phyloP scores from a whole-genome alignment of 2,329 filamentous ascomycete species.

The Colletotrichum sidae region DNA sequence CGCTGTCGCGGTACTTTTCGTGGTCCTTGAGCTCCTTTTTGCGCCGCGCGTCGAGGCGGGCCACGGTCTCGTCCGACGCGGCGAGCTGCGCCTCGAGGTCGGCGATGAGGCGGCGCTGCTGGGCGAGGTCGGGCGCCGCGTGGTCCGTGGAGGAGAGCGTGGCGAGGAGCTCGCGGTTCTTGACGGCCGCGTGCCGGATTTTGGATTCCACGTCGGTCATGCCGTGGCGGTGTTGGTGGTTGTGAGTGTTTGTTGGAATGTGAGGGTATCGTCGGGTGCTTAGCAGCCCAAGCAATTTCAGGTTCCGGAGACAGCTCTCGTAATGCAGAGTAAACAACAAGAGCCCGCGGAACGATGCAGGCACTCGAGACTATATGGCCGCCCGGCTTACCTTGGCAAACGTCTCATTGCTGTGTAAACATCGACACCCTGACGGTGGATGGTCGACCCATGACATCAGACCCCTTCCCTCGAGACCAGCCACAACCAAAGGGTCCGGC shows the following conservation, averaged over 20 bases:
- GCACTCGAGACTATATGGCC: neutral
- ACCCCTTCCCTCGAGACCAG: neutral
- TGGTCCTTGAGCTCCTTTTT: constrained; percentile 63
- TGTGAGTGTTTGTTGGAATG: neutral
- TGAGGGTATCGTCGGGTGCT: constrained; percentile 5
- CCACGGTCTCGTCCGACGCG: constrained; percentile 51
- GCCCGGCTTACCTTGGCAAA: constrained; percentile 23
- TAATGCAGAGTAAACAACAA: too few species aligned
- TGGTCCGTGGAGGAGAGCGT: constrained; percentile 62
- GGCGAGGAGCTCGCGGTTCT: constrained; percentile 57
- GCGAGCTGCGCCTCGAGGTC: constrained; percentile 57
- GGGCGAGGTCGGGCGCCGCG: constrained; percentile 56
- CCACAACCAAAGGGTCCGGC: neutral
- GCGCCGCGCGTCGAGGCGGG: constrained; percentile 52
- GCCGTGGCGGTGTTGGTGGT: neutral
- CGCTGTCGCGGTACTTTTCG: constrained; percentile 63
- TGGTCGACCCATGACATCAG: constrained; percentile 25
- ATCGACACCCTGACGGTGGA: neutral
- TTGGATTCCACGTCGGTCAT: constrained; percentile 45
- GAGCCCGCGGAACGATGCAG: too few species aligned
- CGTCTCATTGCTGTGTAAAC: neutral
- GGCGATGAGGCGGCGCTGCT: constrained; percentile 57
- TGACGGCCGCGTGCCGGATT: constrained; percentile 53
- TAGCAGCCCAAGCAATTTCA: too few species aligned
- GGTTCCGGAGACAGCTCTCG: too few species aligned